Base-by-base conservation (phyloP, 148 eudicot species). In the Beta vulgaris region DNA sequence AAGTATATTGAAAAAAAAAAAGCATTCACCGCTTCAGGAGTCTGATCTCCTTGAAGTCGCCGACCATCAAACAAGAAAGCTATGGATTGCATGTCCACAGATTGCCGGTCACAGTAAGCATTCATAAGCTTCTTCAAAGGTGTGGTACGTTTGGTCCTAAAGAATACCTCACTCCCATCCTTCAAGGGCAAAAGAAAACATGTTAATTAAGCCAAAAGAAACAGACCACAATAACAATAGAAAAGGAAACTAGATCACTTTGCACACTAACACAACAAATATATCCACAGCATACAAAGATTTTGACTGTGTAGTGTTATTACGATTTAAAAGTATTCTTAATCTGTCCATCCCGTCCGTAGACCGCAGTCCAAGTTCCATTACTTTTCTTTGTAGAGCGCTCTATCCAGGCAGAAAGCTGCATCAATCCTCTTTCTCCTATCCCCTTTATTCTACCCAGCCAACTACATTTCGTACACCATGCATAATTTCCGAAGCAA, bases 61-160 rank as follows among this genome's bases (percentile, higher is more conserved):
- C 84, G 84, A 4, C 84, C 84, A 74, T 82, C 84, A 54, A 82
- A 82, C 51, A 82, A 57, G 84, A 82, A 82, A n/a, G 84, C 84
- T 12, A 82, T 82, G 40, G 84, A 58, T 12, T 69, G 75, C 7
- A 49, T 23, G 3, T 78, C 78, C 63, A 73, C 78, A 43, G 84
- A 82, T 53, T 82, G 81, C 44, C 81, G 80, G 73, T 82, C 84
- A 70, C 84, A 82, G 40, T 82, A 82, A 36, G 84, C 84, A 74
- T 59, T 78, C 84, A 82, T 82, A 21, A 82, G 81, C 69, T 82
- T 82, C 81, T 74, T 73, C 54, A 82, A 48, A 44, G 77, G 69
- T 6, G 84, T 82, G 21, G 72, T 77, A 15, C 78, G 80, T 71
- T 82, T 82, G 58, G 78, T 78, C 48, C 84, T 70, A 25, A 82